Evolutionary conservation across 768 basidiomycete genomes (phyloP), one percentile per base, ranked within the genome.

Genomic region (Phylloporus arenicola): DNA sequence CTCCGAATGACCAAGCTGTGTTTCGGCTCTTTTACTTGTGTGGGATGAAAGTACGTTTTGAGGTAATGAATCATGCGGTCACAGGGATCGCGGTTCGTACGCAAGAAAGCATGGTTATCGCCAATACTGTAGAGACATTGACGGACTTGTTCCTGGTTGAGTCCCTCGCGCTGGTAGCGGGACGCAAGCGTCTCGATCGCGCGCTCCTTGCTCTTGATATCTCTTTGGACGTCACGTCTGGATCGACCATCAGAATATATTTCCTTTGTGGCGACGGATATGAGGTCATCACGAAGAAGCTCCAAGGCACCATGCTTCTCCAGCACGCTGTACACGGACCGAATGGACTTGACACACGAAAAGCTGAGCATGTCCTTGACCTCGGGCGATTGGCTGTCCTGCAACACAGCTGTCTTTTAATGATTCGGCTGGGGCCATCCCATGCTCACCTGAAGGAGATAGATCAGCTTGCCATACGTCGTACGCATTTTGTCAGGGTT

Each of bases 401-500:
- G 31, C 30, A 35, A 45, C 43, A n/a, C 44, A 47, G 27, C 27
- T 11, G 24, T 30, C 27, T n/a, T 43, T 14, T 22, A 51, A 27
- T 25, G 4, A 27, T 17, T 20, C 27, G 22, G 22, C 39, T 2
- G 22, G n/a, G 22, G 14, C n/a, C 10, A 6, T 16, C 8, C 27
- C 13, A 43, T 39, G 61, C 73, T 56, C 54, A 86, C 87, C 78
- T 90, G 87, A 30, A 91, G 76, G 48, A 92, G 70, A 66, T 91
- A 92, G 30, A 91, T 83, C 52, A 92, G 70, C 62, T 92, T 92
- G 10, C 90, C 90, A 53, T 92, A 92, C 8, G 87, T 92, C 25
- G 86, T 83, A 22, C 90, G 78, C 89, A 92, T 91, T 59, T 91
- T 91, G 62, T 92, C 90, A 0, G 90, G 90, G 58, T 92, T 92